A percentile compares a stretch with the other conserved stretches of the same genome.
phyloP scores from a whole-genome alignment of 2,329 filamentous ascomycete species.

The Nothopassalora personata region DNA sequence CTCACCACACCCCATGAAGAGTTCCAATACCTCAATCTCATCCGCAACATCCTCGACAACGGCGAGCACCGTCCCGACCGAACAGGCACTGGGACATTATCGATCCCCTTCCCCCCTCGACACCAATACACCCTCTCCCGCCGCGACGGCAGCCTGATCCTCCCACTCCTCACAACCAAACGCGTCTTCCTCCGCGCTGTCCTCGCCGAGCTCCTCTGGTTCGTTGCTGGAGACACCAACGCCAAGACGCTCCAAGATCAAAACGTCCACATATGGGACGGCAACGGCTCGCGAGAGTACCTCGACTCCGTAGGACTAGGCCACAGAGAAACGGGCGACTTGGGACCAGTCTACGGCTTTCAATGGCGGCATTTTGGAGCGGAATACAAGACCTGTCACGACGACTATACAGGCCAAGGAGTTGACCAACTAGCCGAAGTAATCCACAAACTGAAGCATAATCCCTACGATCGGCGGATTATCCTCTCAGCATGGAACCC shows the following conservation, averaged over 20 bases:
- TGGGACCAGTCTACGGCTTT: constrained; percentile 96
- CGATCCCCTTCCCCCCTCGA: constrained; percentile 79
- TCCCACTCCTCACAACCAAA: constrained; percentile 95
- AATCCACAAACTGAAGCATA: constrained; percentile 75
- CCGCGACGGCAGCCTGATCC: constrained; percentile 54
- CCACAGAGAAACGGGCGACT: constrained; percentile 78
- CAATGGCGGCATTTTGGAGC: constrained; percentile 99
- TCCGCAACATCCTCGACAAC: constrained; percentile 71
- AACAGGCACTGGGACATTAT: constrained; percentile 88
- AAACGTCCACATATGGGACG: constrained; percentile 97
- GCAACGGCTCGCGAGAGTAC: constrained; percentile 85
- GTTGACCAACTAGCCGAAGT: constrained; percentile 91
- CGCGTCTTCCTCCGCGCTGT: constrained; percentile 90
- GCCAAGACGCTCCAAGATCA: constrained; percentile 68
- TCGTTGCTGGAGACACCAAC: constrained; percentile 78
- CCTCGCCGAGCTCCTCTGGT: constrained; percentile 92
- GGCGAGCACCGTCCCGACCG: constrained; percentile 90
- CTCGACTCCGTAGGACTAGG: constrained; percentile 78
- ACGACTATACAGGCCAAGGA: constrained; percentile 81
- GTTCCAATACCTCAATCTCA: constrained; percentile 85
- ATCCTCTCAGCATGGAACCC: constrained; percentile 95
- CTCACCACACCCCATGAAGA: constrained; percentile 64
- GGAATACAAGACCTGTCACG: constrained; percentile 69
- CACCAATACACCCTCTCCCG: constrained; percentile 80
- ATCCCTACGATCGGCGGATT: constrained; percentile 83